Percentiles rank a stretch among this genome's conserved stretches.
phyloP scores from a whole-genome alignment of 441 rosid species.

The Aleurites moluccanus region DNA sequence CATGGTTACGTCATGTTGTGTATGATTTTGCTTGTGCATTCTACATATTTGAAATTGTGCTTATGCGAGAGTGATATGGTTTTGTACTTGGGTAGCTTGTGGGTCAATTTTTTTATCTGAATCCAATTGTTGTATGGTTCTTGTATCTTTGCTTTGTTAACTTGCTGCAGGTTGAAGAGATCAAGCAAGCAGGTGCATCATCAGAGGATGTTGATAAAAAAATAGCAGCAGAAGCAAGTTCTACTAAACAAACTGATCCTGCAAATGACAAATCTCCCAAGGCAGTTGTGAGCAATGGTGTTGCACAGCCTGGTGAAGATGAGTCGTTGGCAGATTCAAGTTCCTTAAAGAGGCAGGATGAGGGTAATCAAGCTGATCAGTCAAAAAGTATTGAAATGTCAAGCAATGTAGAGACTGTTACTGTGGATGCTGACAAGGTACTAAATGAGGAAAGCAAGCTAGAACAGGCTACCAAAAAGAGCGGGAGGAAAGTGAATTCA shows the following conservation, averaged over 20 bases:
- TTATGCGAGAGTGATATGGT: background rate
- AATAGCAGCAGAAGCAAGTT: slow-evolving; percentile 38
- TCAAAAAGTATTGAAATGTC: slow-evolving; percentile 35
- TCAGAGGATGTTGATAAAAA: slow-evolving; percentile 45
- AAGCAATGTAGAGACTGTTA: slow-evolving; percentile 35
- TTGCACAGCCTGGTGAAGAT: slow-evolving; percentile 43
- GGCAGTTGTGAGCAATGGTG: slow-evolving; percentile 68
- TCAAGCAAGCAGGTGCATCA: slow-evolving; percentile 28
- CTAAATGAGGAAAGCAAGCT: slow-evolving; percentile 35
- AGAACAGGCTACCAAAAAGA: slow-evolving; percentile 35
- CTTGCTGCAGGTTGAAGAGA: slow-evolving; percentile 42
- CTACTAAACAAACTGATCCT: slow-evolving; percentile 46
- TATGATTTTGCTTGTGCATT: background rate
- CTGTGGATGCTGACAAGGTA: slow-evolving; percentile 31
- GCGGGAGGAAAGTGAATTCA: slow-evolving; percentile 39
- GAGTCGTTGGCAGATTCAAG: slow-evolving; percentile 48
- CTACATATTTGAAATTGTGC: background rate
- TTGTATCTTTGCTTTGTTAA: slow-evolving; percentile 5
- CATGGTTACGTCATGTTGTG: background rate
- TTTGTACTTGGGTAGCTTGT: background rate
- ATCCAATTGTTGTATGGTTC: slow-evolving; percentile 22
- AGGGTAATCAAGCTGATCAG: slow-evolving; percentile 35
- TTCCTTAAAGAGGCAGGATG: slow-evolving; percentile 48
- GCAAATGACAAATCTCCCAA: slow-evolving; percentile 53
- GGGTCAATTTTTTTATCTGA: background rate